Evolutionary conservation across 129 eudicot species (phyloP), one percentile per base, ranked within the genome.

Genomic region (Dittrichia graveolens): DNA sequence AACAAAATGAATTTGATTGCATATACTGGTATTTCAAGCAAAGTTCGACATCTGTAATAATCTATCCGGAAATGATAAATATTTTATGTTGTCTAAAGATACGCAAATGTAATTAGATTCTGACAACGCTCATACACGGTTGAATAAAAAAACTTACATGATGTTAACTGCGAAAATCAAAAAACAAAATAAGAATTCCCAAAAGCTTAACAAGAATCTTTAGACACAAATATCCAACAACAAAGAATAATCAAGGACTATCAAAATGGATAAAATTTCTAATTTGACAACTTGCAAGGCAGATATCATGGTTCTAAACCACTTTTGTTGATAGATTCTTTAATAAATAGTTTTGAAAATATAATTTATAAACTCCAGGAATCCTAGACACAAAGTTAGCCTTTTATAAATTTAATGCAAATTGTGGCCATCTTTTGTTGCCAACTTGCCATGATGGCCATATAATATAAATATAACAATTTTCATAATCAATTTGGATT

Each of bases 131-230:
- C 31, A 24, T 24, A 24, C 31, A 24, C 31, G 31, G 2, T 24
- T 24, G 31, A 24, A 24, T 24, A 2, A 24, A 24, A 24, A 0
- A 24, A 24, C 2, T 24, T 24, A 24, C 31, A 24, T 24, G 31
- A 24, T 24, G 31, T 24, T 24, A 24, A 24, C 31, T 24, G 31
- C 31, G 2, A 24, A 24, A 24, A 24, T n/a, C 31, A 24, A 24
- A 24, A 24, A 24, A 24, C 31, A 2, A 24, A 24, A 24, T 24
- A 24, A 24, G 31, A 24, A 24, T 24, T 24, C 12, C 46, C 5
- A 61, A 61, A 73, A 58, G 37, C 50, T 4, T 48, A 40, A 49
- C 10, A 13, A 24, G 72, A 41, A 64, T 63, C 64, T 74, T 72
- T 63, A 4, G 34, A 62, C 11, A 43, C 19, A 64, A 14, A 19